Conservation (phyloP, 495 filamentous ascomycete genomes). For the Penicillium coprophilum region DNA sequence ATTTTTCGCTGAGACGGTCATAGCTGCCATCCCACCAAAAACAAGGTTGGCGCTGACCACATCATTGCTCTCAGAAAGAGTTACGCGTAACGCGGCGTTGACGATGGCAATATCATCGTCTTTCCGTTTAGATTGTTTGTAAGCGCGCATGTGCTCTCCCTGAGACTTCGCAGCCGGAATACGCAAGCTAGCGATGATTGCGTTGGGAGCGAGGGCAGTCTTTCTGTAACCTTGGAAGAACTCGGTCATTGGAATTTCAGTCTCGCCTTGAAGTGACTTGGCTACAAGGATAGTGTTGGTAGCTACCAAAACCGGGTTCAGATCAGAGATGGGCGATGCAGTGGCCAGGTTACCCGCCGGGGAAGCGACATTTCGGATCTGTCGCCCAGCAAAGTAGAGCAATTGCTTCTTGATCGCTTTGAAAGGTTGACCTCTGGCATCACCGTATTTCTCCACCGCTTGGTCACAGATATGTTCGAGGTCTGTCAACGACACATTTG, state of each 20-base stretch:
- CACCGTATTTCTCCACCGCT: conserved; percentile 79
- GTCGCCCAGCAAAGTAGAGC: conserved; percentile 89
- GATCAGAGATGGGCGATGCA: conserved; percentile 91
- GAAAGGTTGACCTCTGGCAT: conserved; percentile 62
- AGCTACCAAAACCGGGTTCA: conserved; percentile 93
- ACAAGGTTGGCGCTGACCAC: conserved; percentile 74
- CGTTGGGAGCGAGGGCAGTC: conserved; percentile 78
- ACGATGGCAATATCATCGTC: conserved; percentile 98
- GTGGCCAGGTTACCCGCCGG: conserved; percentile 95
- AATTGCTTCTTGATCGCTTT: conserved; percentile 51
- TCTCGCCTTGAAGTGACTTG: conserved; percentile 66
- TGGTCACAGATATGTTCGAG: conserved; percentile 60
- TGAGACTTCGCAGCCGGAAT: conserved; percentile 63
- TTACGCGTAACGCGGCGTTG: conserved; percentile 74
- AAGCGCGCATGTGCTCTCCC: conserved; percentile 64
- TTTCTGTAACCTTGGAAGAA: conserved; percentile 92
- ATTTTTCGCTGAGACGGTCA: conserved; percentile 78
- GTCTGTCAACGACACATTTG: conserved; percentile 87
- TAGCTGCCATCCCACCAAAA: conserved; percentile 90
- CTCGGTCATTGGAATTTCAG: conserved; percentile 81
- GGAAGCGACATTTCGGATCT: conserved; percentile 95
- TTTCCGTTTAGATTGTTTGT: conserved; percentile 94
- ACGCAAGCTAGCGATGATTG: conserved; percentile 81
- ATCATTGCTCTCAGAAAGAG: conserved; percentile 59
- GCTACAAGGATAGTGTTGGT: conserved; percentile 78